A percentile compares a stretch with the other conserved stretches of the same genome.
phyloP scores from a whole-genome alignment of 805 yeast genomes.

The Candida pini region DNA sequence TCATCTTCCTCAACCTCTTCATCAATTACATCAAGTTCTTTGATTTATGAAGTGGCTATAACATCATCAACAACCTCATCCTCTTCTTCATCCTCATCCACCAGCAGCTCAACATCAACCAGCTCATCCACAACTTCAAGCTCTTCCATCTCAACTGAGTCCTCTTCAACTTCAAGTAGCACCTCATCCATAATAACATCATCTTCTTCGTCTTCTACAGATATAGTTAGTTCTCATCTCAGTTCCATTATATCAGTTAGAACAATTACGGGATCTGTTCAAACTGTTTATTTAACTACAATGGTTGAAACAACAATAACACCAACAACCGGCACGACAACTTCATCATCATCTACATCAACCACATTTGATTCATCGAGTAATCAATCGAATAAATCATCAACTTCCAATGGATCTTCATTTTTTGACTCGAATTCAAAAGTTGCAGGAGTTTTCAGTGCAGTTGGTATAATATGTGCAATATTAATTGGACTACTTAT shows the following conservation, averaged over 20 bases:
- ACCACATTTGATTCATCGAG: slow-evolving; percentile 11
- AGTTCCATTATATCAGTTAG: slow-evolving; percentile 15
- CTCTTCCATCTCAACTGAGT: slow-evolving; percentile 10
- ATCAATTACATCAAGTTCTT: slow-evolving; percentile 5
- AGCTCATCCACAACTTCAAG: slow-evolving; percentile 4
- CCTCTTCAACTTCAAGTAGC: slow-evolving; percentile 12
- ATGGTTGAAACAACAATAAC: slow-evolving; percentile 13
- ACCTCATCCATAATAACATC: too few relatives aligned
- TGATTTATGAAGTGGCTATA: slow-evolving; percentile 8
- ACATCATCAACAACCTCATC: slow-evolving; percentile 6
- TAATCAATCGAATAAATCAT: slow-evolving; percentile 2
- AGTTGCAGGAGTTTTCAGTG: slow-evolving; percentile 82
- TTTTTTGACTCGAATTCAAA: slow-evolving; percentile 69
- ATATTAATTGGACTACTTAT: slow-evolving; percentile 38
- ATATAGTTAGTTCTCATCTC: slow-evolving; percentile 8
- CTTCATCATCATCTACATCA: slow-evolving; percentile 7
- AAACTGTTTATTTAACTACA: slow-evolving; percentile 20
- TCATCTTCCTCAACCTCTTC: slow-evolving; percentile 10
- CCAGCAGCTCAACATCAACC: slow-evolving; percentile 10
- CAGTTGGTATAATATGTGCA: slow-evolving; percentile 60
- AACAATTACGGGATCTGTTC: slow-evolving; percentile 16
- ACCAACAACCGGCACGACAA: slow-evolving; percentile 6
- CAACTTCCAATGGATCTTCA: slow-evolving; percentile 16
- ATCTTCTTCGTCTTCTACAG: slow-evolving; percentile 6
- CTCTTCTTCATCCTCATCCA: slow-evolving; percentile 7